Base-by-base conservation (phyloP, 2,329 filamentous ascomycete genomes). In the Colletotrichum siamense region DNA sequence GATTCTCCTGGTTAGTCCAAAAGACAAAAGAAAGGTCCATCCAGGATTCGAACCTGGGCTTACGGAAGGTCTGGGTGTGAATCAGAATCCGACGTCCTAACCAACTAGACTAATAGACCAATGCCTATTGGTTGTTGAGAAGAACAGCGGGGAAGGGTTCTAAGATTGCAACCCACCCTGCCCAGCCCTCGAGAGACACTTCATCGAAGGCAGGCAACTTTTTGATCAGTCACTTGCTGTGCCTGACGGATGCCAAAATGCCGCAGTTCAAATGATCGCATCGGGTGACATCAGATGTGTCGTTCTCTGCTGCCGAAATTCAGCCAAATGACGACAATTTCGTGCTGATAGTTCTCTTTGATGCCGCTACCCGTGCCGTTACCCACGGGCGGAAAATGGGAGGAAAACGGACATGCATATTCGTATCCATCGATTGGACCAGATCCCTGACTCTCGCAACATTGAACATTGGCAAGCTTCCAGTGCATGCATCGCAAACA, bases 41-140 rank as follows among this genome's bases (percentile, higher is more conserved):
- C 74, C 74, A 76, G 74, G 74, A 74, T 76, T 76, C 74, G 74
- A 76, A 76, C 74, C 74, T 76, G 74, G 74, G 70, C 70, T 15
- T 76, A 76, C 74, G 74, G 74, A 76, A 76, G 15, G 15, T 59
- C 64, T 69, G 70, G n/a, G 10, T 16, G 2, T n/a, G 13, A 57
- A 44, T 76, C 74, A 76, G 74, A 76, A 76, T 76, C 74, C 74
- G 74, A 76, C 74, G 74, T 76, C 70, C 74, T 76, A 76, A 76
- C 74, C 74, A 76, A 76, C 74, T 76, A 76, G 74, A 76, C 74
- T 76, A 76, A 76, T 76, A 73, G 74, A 76, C 74, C 73, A 2
- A 2, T 16, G 22, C 13, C 36, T 55, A 57, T 28, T 49, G 6
- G 7, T 22, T 7, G 26, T 5, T 9, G 15, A 2, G n/a, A 3